Base-by-base conservation (phyloP, 805 yeast genomes). In the Lipomyces spencermartinsiae region DNA sequence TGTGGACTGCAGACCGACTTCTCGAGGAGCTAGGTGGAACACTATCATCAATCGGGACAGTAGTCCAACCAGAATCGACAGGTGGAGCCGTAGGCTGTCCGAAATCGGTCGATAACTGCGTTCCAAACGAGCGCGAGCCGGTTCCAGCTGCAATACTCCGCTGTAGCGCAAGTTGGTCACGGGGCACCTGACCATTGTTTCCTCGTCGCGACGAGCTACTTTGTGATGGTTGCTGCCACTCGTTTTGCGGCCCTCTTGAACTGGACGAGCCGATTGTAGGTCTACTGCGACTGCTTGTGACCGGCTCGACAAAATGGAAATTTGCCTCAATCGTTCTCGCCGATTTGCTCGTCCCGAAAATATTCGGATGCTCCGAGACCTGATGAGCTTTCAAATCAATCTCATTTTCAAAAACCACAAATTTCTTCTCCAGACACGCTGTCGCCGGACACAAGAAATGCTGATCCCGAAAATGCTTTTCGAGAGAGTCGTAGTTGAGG, bases 341-440 rank as follows among this genome's bases (percentile, higher is more conserved):
- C 4, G 68, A 46, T n/a, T 64, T 58, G n/a, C 73, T 55, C 10
- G 61, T 53, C 2, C 73, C 87, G 56, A 83, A 79, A 2, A 89
- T 72, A 4, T 85, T 85, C 1, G 90, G 87, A 78, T 95, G 99
- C 73, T 90, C 94, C 71, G 87, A 86, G 59, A 92, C 79, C 87
- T 92, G 89, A 78, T 95, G 99, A 1, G 96, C 93, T 64, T 90
- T 89, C 63, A 95, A 82, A 73, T 93, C 98, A 64, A 93, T 78
- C 63, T 91, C 95, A 70, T 92, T 94, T 29, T 89, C 85, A 76
- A 95, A 95, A 0, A 94, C 99, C 29, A 95, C 95, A 79, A 95
- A 94, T 76, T 91, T 91, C 78, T 90, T 88, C 65, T 93, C 98
- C 59, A 93, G 78, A 79, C 99, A 95, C 12, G 84, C 75, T 59